Evolutionary conservation across 768 basidiomycete genomes (phyloP).

Genomic region (Lactarius sanguifluus): DNA sequence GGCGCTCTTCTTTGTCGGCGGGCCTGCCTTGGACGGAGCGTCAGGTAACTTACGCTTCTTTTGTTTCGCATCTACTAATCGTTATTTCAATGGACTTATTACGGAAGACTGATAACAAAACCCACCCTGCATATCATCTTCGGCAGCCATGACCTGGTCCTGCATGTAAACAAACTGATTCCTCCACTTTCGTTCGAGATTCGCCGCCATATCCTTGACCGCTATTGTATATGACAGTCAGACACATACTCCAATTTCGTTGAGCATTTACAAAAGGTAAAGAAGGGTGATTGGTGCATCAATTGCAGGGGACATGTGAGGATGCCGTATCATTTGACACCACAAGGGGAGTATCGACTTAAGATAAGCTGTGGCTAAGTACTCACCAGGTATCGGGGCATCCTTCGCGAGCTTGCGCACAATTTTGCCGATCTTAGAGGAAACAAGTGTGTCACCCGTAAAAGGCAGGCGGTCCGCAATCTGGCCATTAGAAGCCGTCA

Average conservation of each 20-base stretch:
- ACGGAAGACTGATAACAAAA: constrained; percentile 45
- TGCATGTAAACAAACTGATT: constrained; percentile 50
- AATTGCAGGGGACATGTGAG: constrained; percentile 9
- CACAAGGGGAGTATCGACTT: background rate
- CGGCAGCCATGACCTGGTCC: constrained; percentile 43
- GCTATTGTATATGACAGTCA: constrained; percentile 67
- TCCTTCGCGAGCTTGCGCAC: constrained; percentile 76
- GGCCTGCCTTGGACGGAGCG: constrained; percentile 44
- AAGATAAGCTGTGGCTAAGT: constrained; percentile 10
- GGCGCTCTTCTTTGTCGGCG: constrained; percentile 67
- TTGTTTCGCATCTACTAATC: constrained; percentile 34
- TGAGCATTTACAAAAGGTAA: constrained; percentile 14
- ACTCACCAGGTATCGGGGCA: constrained; percentile 79
- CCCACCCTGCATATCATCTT: constrained; percentile 60
- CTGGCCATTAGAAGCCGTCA: constrained; percentile 39
- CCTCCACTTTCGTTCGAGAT: constrained; percentile 84
- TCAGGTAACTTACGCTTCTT: constrained; percentile 79
- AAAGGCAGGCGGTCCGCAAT: constrained; percentile 84
- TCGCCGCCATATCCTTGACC: constrained; percentile 91
- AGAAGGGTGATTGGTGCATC: constrained; percentile 9
- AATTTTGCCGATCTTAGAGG: constrained; percentile 77
- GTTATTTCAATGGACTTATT: constrained; percentile 31
- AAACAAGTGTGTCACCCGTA: constrained; percentile 62
- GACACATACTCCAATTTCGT: constrained; percentile 47
- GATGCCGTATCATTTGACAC: constrained; percentile 16